Conservation (phyloP, 768 basidiomycete genomes). For the Hygrocybe coccinea region DNA sequence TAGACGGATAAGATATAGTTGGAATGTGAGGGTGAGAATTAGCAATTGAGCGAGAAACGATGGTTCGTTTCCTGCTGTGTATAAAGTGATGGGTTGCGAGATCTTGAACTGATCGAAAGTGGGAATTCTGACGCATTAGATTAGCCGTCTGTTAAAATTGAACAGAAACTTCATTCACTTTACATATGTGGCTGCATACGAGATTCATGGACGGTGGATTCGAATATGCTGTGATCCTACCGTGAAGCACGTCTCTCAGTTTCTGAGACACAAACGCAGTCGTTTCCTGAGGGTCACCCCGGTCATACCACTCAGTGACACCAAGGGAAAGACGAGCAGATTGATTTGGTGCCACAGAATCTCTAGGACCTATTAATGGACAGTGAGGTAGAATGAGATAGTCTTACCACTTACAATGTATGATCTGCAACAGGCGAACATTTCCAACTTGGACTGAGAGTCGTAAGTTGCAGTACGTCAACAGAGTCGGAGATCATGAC, state of each 20-base stretch:
- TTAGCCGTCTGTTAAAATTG: background rate
- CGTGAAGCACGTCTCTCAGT: conserved; percentile 48
- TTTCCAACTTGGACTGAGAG: conserved; percentile 67
- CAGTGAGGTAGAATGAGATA: conserved; percentile 4
- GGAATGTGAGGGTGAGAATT: conserved; percentile 56
- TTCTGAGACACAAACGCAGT: conserved; percentile 48
- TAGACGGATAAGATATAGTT: conserved; percentile 38
- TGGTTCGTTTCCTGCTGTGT: conserved; percentile 45
- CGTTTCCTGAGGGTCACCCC: conserved; percentile 38
- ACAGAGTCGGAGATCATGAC: conserved; percentile 37
- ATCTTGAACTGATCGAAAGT: conserved; percentile 22
- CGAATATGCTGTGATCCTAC: conserved; percentile 34
- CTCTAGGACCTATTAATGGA: conserved; percentile 27
- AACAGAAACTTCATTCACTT: conserved; percentile 33
- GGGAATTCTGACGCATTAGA: conserved; percentile 13
- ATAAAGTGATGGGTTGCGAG: conserved; percentile 43
- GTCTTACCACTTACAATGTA: conserved; percentile 38
- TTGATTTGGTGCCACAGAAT: conserved; percentile 44
- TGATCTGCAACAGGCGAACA: conserved; percentile 38
- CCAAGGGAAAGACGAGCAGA: conserved; percentile 42
- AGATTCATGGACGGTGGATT: conserved; percentile 53
- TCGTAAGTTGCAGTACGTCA: conserved; percentile 52
- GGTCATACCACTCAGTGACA: conserved; percentile 35
- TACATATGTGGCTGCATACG: conserved; percentile 42
- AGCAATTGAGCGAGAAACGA: conserved; percentile 32